Base-by-base conservation (phyloP, 495 filamentous ascomycete species). In the Talaromyces stipitatus region DNA sequence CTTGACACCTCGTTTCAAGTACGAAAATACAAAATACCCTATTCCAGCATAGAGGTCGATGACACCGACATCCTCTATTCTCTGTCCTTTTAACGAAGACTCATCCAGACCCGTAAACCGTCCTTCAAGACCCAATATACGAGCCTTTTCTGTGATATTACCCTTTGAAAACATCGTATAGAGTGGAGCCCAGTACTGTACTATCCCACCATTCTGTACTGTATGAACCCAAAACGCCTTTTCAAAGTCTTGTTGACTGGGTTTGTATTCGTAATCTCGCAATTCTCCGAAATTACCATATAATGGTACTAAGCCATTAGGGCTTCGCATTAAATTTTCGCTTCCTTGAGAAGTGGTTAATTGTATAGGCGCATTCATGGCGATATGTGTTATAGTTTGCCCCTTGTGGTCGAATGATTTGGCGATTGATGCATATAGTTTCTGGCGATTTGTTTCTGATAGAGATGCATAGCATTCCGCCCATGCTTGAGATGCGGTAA, bases 111-210 rank as follows among this genome's bases (percentile, higher is more conserved):
- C 70, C 12, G 63, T 64, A 58, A 75, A 71, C 23, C 20, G 58
- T 23, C 36, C 38, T n/a, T 60, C 62, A 16, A 66, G 59, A 7
- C 64, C 62, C 24, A 92, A 68, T 1, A 97, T 68, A 9, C 92
- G 75, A 0, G 87, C 82, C 63, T 97, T 97, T 69, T 97, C 92
- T n/a, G 79, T 85, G 48, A 95, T 71, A 64, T 96, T 96, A 8
- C 92, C 92, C 1, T 89, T 78, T 6, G 82, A 87, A 66, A 97
- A 97, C 92, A 97, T 96, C 12, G 90, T 95, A 71, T 89, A 88
- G 0, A 82, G 69, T 12, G 92, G 92, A 3, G 90, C 85, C 91
- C 91, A 97, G 27, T 77, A 85, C 69, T 97, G 92, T n/a, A 69
- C 64, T 51, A 97, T 86, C 8, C 84, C 84, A 64, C 92, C 88